Percentiles rank a stretch among this genome's conserved stretches.
phyloP scores from a whole-genome alignment of 768 basidiomycete genomes.

The Phylloporus arenicola region DNA sequence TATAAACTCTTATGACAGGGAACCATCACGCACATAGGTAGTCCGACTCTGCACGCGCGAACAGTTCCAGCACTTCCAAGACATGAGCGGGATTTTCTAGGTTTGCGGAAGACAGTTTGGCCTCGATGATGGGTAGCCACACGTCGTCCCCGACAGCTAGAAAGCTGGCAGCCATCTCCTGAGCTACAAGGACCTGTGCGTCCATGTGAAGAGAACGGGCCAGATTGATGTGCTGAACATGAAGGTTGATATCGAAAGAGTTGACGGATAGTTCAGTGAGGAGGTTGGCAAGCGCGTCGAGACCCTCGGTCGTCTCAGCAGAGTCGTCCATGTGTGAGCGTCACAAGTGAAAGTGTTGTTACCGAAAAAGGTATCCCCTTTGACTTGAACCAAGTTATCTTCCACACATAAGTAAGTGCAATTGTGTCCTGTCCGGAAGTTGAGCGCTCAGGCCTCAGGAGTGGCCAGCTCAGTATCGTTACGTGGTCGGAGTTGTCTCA shows the following conservation, averaged over 20 bases:
- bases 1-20: too few species aligned
- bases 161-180: slow-evolving; percentile 60
- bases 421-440: background rate
- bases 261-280: slow-evolving; percentile 54
- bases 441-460: too few species aligned
- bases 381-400: too few species aligned
- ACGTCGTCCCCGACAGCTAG: slow-evolving; percentile 63
- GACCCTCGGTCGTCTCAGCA: slow-evolving; percentile 31
- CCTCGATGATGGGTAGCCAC: slow-evolving; percentile 65
- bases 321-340: slow-evolving; percentile 46
- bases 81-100: slow-evolving; percentile 48
- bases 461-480: background rate
- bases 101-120: slow-evolving; percentile 46
- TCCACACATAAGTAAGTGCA: background rate
- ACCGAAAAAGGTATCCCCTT: slow-evolving; percentile 7
- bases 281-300: slow-evolving; percentile 59
- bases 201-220: slow-evolving; percentile 53
- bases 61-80: slow-evolving; percentile 54
- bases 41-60: slow-evolving; percentile 63
- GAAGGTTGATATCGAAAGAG: slow-evolving; percentile 58
- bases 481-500: slow-evolving; percentile 6
- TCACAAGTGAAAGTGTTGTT: too few species aligned
- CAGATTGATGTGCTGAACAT: slow-evolving; percentile 62
- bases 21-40: slow-evolving; percentile 63
- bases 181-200: slow-evolving; percentile 53